Evolutionary conservation across 495 filamentous ascomycete genomes (phyloP).

Genomic region (Baudoinia panamericana): DNA sequence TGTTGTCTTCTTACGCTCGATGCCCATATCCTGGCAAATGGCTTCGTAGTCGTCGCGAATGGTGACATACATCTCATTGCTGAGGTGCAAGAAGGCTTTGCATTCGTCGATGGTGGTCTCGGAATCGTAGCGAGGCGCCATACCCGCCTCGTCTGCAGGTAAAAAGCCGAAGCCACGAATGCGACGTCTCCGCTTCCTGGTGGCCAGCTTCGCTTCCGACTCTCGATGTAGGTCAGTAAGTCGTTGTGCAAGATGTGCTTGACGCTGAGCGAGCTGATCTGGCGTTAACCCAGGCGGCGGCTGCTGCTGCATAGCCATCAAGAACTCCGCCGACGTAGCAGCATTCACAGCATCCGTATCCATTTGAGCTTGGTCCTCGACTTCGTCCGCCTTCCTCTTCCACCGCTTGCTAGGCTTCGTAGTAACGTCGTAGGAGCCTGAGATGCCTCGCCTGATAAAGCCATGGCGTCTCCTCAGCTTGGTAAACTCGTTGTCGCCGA

Average conservation of each 20-base stretch:
- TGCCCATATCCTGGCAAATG: constrained; percentile 51
- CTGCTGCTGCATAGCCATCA: background rate
- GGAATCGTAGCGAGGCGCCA: constrained; percentile 62
- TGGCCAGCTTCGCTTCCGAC: constrained; percentile 48
- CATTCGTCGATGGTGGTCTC: constrained; percentile 72
- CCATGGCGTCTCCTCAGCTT: constrained; percentile 51
- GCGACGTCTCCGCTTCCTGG: constrained; percentile 57
- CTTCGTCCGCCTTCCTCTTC: background rate
- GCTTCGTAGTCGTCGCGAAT: constrained; percentile 53
- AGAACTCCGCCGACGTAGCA: background rate
- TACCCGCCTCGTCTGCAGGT: constrained; percentile 55
- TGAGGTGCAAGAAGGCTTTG: constrained; percentile 54
- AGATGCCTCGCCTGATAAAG: constrained; percentile 48
- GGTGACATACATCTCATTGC: constrained; percentile 47
- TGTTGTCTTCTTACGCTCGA: constrained; percentile 57
- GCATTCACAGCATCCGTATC: background rate
- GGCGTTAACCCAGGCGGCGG: constrained; percentile 10
- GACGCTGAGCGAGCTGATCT: constrained; percentile 23
- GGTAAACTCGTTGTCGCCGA: constrained; percentile 56
- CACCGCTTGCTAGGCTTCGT: background rate
- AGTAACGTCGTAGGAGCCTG: constrained; percentile 37
- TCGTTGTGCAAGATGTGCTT: constrained; percentile 24
- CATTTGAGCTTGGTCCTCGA: background rate
- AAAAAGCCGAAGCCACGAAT: constrained; percentile 59
- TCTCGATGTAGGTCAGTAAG: constrained; percentile 53